Evolutionary conservation across 345 rosid species (phyloP), one percentile per base, ranked within the genome.

Genomic region (Dovyalis caffra): DNA sequence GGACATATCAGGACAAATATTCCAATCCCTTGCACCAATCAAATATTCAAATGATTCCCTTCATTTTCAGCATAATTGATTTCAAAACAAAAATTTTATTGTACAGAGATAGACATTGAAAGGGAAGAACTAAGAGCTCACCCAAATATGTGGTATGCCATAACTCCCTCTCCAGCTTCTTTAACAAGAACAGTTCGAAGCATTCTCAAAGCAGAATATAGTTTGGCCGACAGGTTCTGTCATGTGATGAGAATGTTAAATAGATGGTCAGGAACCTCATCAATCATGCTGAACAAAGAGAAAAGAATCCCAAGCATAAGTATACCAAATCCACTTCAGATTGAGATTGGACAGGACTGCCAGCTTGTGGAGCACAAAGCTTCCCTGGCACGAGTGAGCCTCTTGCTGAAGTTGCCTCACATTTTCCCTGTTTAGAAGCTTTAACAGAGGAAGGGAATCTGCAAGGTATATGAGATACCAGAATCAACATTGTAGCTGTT

Each of bases 91-190:
- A 61, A 51, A 9, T 26, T 8, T 8, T 40, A 35, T 56, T 37
- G 40, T 4, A 4, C 29, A 23, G 21, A 8, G 15, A 12, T 10
- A 33, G 29, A 7, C 61, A 76, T 49, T 53, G 38, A 38, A 33
- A 37, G 33, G 21, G 58, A 23, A 51, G 61, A 29, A 70, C 53
- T 38, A 26, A 40, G 56, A 83, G 79, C 88, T 88, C 70, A 93
- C 99, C 87, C 87, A 72, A 95, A 93, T 86, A 95, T 93, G 82
- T 95, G 99, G 85, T 95, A 93, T 43, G 96, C 96, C 90, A 86
- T 86, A 74, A 90, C 91, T n/a, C 90, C 87, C 4, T 90, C 96
- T 69, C 90, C 90, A 73, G 90, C 90, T 88, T 95, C 99, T 83
- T 86, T 93, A 56, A 90, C 87, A 76, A 95, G 90, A 79, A 49